Evolutionary conservation across 108 stramenopile genomes (phyloP), one percentile per base, ranked within the genome.

Genomic region (Mediolabrus comicus): DNA sequence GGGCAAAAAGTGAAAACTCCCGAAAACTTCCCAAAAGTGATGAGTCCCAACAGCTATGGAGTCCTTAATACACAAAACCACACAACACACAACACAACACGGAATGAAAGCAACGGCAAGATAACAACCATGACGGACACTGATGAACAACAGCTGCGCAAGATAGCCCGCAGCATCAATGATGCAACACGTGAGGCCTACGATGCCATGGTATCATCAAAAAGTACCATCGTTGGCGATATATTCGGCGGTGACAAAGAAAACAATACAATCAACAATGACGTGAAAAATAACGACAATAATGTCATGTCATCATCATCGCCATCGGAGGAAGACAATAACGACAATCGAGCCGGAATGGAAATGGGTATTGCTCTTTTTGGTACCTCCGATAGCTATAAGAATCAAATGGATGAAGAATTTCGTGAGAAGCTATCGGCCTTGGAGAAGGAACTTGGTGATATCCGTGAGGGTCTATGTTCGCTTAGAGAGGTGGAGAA

Each of bases 331-430:
- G n/a, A n/a, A n/a, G 39, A 41, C 14, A 14, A 11, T 41, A 12
- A 14, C 16, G 41, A n/a, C 39, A 34, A 52, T 19, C 62, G 65
- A 19, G 59, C 65, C 12, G 77, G 77, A 51, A 35, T 52, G 34
- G 77, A 78, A 29, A 27, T 66, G 27, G 77, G 77, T 33, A 59
- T 78, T 24, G 29, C 49, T n/a, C 69, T 78, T 38, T 78, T 78
- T 39, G 77, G 77, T 34, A 78, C 77, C 30, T 61, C 69, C 27
- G 32, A 59, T 22, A 32, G 55, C 2, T 78, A 78, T 59, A 35
- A 28, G 10, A 8, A 24, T 3, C 52, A 71, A 51, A 39, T 66
- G 57, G 64, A 78, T 10, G 30, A 65, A 0, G 77, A 78, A 24
- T 65, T 43, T 17, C 22, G 33, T 7, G 52, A 41, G 26, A 70